phyloP scores from a whole-genome alignment of 2,329 filamentous ascomycete species.

The Tolypocladium cylindrosporum region DNA sequence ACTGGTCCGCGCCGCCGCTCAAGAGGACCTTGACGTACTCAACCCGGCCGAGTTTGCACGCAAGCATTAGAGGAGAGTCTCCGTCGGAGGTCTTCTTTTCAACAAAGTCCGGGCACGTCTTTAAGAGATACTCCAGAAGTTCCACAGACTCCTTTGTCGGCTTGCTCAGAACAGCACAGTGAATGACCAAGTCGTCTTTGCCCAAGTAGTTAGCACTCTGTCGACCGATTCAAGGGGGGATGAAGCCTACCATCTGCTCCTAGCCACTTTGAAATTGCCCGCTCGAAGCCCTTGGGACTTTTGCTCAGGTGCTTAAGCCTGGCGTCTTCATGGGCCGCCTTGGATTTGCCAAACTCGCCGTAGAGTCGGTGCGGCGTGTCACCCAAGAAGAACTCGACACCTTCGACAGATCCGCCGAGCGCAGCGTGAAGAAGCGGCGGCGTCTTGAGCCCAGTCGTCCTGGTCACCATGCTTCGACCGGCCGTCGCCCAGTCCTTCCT shows the following conservation, averaged over 20 bases:
- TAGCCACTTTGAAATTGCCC: slow-evolving; percentile 53
- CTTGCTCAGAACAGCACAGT: slow-evolving; percentile 49
- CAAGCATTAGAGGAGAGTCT: slow-evolving; percentile 59
- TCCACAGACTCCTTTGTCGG: slow-evolving; percentile 30
- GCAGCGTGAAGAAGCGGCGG: slow-evolving; percentile 55
- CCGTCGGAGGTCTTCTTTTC: slow-evolving; percentile 49
- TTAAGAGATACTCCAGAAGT: slow-evolving; percentile 56
- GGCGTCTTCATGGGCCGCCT: slow-evolving; percentile 48
- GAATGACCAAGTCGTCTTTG: slow-evolving; percentile 52
- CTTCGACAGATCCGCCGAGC: slow-evolving; percentile 46
- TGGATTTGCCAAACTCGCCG: slow-evolving; percentile 52
- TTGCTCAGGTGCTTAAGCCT: slow-evolving; percentile 52
- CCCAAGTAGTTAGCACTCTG: slow-evolving; percentile 10
- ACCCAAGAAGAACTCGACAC: slow-evolving; percentile 68
- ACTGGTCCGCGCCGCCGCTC: slow-evolving; percentile 59
- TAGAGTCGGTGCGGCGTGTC: slow-evolving; percentile 61
- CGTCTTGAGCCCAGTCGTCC: slow-evolving; percentile 28
- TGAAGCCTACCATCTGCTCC: slow-evolving; percentile 42
- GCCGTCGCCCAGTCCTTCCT: slow-evolving; percentile 62
- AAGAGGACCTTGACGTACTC: slow-evolving; percentile 53
- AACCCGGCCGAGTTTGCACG: slow-evolving; percentile 45
- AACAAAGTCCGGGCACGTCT: slow-evolving; percentile 49
- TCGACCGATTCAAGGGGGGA: neutral
- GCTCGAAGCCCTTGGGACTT: slow-evolving; percentile 52
- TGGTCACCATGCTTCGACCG: slow-evolving; percentile 36